These are phyloP conservation scores for Lasiosphaeris hirsuta DNA, from an alignment of 495 filamentous ascomycete species.

Conservation along the genomic window DNA sequence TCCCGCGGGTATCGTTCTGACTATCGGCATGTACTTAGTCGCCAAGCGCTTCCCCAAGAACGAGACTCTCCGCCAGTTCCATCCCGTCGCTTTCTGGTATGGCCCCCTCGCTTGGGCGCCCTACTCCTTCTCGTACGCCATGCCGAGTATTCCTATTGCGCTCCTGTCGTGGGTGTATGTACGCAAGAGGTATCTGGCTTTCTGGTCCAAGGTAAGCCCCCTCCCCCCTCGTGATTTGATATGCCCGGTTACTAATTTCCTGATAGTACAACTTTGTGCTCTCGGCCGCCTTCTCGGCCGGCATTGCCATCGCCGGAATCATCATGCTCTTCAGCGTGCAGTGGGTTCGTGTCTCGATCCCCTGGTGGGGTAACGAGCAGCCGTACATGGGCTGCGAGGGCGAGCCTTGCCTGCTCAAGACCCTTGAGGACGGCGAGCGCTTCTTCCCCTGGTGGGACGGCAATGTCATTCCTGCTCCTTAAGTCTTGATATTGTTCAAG, in stretches of 20 bases:
- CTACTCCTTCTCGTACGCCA: conserved; percentile 37
- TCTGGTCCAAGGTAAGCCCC: conserved; percentile 40
- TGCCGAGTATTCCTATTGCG: conserved; percentile 40
- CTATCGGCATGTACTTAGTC: conserved; percentile 28
- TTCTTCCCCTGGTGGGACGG: conserved; percentile 21
- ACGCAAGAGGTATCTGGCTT: conserved; percentile 31
- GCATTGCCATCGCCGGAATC: conserved; percentile 37
- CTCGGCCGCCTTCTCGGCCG: conserved; percentile 37
- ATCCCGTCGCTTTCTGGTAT: conserved; percentile 39
- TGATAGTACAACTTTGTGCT: conserved; percentile 41
- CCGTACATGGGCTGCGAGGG: conserved; percentile 32
- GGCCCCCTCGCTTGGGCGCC: conserved; percentile 36
- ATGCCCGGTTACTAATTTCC: neutral
- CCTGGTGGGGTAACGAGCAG: conserved; percentile 42
- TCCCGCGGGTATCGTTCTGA: conserved; percentile 35
- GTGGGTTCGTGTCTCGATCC: conserved; percentile 25
- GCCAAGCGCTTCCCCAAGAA: conserved; percentile 29
- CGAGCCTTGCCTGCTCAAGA: conserved; percentile 21
- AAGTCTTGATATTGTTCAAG: neutral
- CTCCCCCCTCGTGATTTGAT: neutral
- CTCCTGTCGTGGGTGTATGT: conserved; percentile 37
- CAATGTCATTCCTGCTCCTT: conserved; percentile 5
- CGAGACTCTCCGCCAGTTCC: conserved; percentile 33
- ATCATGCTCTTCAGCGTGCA: conserved; percentile 41
- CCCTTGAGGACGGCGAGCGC: conserved; percentile 31